Conservation (phyloP, 2,329 filamentous ascomycete genomes). For the Aspergillus sp. region DNA sequence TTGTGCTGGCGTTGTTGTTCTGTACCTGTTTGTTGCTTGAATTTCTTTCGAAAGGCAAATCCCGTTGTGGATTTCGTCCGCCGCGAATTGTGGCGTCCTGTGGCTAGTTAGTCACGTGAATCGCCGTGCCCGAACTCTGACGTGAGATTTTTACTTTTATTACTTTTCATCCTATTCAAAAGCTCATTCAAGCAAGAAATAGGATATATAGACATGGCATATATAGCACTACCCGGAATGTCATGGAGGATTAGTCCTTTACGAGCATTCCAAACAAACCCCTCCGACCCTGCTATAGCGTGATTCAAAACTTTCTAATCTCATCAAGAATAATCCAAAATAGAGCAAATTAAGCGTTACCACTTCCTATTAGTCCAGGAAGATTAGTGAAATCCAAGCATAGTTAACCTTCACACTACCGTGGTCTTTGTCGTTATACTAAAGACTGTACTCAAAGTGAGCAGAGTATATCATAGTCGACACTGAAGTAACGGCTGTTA, state of each 20-base stretch:
- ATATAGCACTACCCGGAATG: no score
- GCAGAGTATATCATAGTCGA: constrained; percentile 15
- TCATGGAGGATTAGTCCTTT: background rate
- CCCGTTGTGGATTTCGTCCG: constrained; percentile 37
- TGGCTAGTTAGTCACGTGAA: constrained; percentile 26
- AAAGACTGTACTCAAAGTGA: constrained; percentile 16
- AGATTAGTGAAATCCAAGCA: constrained; percentile 2
- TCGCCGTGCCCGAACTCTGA: background rate
- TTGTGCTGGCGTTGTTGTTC: constrained; percentile 23
- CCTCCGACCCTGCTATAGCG: no score
- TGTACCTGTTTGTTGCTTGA: constrained; percentile 12
- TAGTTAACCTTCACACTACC: constrained; percentile 16
- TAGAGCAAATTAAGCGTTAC: background rate
- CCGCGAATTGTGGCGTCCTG: constrained; percentile 30
- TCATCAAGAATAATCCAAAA: background rate
- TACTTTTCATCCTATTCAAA: no score
- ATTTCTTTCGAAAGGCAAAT: constrained; percentile 34
- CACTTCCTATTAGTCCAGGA: background rate
- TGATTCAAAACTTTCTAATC: background rate
- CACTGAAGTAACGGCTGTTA: constrained; percentile 5
- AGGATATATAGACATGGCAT: no score
- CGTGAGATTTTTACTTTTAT: no score
- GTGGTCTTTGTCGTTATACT: constrained; percentile 11
- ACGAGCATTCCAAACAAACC: background rate
- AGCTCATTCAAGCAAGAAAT: no score